Evolutionary conservation across 208 protist species (phyloP).

Genomic region (Trypanosoma cruzi): DNA sequence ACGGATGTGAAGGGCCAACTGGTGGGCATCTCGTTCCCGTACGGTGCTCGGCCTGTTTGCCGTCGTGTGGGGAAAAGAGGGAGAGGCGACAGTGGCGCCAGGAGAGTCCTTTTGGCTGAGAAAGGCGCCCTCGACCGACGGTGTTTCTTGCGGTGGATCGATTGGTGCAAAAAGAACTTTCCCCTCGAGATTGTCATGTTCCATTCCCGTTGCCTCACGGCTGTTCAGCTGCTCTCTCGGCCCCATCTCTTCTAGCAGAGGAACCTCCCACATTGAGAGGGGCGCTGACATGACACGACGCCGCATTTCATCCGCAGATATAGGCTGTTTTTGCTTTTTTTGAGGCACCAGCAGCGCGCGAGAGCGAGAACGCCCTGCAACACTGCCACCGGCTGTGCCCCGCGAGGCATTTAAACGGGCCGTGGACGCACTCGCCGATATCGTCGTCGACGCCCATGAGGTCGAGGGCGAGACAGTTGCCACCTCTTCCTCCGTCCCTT

Average conservation of each 20-base stretch:
- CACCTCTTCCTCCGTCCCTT: neutral
- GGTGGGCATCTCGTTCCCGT: neutral
- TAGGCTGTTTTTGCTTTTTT: neutral
- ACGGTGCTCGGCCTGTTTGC: neutral
- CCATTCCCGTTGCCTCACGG: neutral
- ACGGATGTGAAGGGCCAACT: neutral
- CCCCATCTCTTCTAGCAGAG: slow-evolving; percentile 9
- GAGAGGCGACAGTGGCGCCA: neutral
- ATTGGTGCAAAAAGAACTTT: neutral
- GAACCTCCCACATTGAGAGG: slow-evolving; percentile 46
- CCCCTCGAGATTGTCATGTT: neutral
- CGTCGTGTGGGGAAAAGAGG: neutral
- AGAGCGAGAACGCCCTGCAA: neutral
- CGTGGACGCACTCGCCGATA: neutral
- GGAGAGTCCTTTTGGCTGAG: neutral
- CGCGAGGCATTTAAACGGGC: neutral
- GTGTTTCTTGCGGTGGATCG: neutral
- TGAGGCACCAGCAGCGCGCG: neutral
- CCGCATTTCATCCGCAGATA: slow-evolving; percentile 15
- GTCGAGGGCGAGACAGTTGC: neutral
- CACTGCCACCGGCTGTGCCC: neutral
- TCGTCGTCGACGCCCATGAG: neutral
- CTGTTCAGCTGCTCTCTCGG: neutral
- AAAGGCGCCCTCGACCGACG: neutral
- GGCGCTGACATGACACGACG: slow-evolving; percentile 3